Conservation (phyloP, 2,329 filamentous ascomycete species). For the Claviceps capensis region DNA sequence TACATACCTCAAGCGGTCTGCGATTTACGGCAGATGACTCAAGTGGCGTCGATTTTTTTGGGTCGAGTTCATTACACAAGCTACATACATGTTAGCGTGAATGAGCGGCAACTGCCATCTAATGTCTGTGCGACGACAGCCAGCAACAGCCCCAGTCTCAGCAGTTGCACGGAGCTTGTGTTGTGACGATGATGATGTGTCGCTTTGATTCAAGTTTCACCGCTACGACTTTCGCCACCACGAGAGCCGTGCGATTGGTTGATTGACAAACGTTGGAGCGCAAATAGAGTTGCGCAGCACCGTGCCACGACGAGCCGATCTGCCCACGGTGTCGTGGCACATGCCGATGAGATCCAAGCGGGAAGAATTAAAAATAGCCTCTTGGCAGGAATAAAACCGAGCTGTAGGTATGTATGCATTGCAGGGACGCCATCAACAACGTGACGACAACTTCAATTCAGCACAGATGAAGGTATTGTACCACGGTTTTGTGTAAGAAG, state of each 20-base stretch:
- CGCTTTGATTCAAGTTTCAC: too few relatives aligned
- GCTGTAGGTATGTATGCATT: too few relatives aligned
- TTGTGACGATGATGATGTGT: too few relatives aligned
- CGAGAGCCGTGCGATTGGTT: neutral
- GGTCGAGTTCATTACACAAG: neutral
- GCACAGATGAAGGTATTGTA: too few relatives aligned
- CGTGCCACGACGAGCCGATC: neutral
- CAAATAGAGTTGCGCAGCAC: neutral
- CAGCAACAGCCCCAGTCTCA: neutral
- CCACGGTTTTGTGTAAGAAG: too few relatives aligned
- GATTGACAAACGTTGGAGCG: neutral
- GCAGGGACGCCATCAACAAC: too few relatives aligned
- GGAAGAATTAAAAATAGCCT: neutral
- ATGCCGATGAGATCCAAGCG: neutral
- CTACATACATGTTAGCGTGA: neutral
- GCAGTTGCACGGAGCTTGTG: too few relatives aligned
- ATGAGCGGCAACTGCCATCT: neutral
- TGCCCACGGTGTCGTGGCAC: neutral
- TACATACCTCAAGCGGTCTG: neutral
- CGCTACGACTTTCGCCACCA: too few relatives aligned
- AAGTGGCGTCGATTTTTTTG: neutral
- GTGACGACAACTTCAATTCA: too few relatives aligned
- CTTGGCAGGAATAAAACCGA: too few relatives aligned
- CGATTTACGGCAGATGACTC: neutral
- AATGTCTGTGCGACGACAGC: neutral